Conservation (phyloP, 305 asterid species). For the Fraxinus sp. region DNA sequence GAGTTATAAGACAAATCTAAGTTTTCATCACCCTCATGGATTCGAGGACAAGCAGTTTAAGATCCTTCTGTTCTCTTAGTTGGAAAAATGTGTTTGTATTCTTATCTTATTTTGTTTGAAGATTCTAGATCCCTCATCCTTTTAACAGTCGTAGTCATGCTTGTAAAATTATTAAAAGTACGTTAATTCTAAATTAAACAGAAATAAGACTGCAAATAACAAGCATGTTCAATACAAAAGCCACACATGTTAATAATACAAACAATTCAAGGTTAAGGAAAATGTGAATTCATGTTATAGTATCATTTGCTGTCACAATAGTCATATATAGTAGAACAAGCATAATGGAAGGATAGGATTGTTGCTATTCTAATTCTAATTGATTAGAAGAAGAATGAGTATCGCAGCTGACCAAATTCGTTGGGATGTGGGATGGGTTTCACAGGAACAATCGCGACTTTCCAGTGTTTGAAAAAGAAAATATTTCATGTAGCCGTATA, state of each 20-base stretch:
- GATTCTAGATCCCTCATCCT: not conserved
- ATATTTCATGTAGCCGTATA: not conserved
- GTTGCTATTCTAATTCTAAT: not conserved
- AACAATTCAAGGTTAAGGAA: not conserved
- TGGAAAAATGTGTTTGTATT: not conserved
- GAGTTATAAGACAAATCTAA: not conserved
- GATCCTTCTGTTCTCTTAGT: not conserved
- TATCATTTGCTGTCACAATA: not conserved
- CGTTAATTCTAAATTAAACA: not conserved
- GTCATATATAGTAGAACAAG: not conserved
- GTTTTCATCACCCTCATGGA: not conserved
- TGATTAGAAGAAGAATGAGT: not conserved
- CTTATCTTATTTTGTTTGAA: not conserved
- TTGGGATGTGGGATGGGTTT: not conserved
- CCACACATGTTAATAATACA: not conserved
- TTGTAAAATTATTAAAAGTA: not conserved
- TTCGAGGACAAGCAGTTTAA: not conserved
- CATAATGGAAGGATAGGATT: not conserved
- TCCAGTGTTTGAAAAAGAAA: not conserved
- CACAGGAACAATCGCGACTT: not conserved
- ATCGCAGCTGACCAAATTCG: slow-evolving; percentile 12
- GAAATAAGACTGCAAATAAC: not conserved
- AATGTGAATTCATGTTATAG: not conserved
- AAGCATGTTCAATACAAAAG: not conserved
- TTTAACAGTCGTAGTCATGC: not conserved